These are phyloP conservation scores for Penicillium hesseltinei DNA, from an alignment of 2,329 filamentous ascomycete genomes.

Conservation along the genomic window DNA sequence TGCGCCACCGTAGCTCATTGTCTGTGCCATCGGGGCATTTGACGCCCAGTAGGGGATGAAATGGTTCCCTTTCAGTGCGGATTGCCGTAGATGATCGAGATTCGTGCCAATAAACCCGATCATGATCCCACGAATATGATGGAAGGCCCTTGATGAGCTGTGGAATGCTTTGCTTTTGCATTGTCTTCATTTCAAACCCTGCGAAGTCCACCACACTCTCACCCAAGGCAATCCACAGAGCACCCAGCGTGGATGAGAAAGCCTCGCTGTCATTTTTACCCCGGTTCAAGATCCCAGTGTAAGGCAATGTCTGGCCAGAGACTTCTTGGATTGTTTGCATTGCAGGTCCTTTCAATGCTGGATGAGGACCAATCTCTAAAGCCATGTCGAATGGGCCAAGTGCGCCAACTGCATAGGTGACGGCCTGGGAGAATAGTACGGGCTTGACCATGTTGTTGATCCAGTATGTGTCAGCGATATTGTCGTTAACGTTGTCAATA, in stretches of 20 bases:
- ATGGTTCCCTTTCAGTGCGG: constrained; percentile 12
- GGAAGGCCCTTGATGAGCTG: constrained; percentile 19
- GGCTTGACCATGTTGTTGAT: constrained; percentile 28
- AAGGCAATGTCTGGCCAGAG: constrained; percentile 16
- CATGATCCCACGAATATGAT: constrained; percentile 25
- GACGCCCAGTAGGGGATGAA: constrained; percentile 22
- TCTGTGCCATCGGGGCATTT: constrained; percentile 19
- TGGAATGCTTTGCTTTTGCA: neutral
- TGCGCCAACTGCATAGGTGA: constrained; percentile 15
- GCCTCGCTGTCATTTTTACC: constrained; percentile 12
- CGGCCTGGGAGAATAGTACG: constrained; percentile 25
- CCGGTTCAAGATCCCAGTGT: constrained; percentile 16
- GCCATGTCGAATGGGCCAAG: constrained; percentile 20
- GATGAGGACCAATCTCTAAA: constrained; percentile 39
- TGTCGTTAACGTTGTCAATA: constrained; percentile 17
- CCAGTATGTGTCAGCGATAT: constrained; percentile 28
- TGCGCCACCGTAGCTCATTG: constrained; percentile 31
- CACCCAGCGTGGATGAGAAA: constrained; percentile 17
- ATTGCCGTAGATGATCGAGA: constrained; percentile 16
- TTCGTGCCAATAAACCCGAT: constrained; percentile 25
- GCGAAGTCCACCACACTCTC: constrained; percentile 18
- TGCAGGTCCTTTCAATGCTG: constrained; percentile 32
- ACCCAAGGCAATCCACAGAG: constrained; percentile 18
- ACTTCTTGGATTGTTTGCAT: constrained; percentile 27
- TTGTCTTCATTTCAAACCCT: constrained; percentile 6